Evolutionary conservation across 768 basidiomycete genomes (phyloP).

Genomic region (Russula sp.): DNA sequence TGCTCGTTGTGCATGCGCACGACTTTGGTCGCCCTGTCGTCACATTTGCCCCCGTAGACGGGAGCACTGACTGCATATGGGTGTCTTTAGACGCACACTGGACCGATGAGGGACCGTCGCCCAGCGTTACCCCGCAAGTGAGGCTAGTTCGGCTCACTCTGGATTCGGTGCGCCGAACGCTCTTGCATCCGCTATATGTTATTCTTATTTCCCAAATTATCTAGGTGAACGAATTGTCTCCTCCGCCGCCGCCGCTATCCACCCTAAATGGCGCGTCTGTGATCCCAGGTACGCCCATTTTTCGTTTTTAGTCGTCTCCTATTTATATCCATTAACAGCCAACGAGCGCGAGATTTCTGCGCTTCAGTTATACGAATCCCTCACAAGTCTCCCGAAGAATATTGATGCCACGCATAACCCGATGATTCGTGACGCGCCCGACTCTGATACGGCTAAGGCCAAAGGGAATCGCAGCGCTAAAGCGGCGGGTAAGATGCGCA

Average conservation of each 20-base stretch:
- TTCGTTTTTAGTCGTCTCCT: not conserved
- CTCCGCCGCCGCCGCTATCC: conserved; percentile 32
- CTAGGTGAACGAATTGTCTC: conserved; percentile 36
- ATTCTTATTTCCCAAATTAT: not conserved
- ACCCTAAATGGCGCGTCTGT: conserved; percentile 43
- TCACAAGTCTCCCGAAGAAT: conserved; percentile 57
- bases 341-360: conserved; percentile 42
- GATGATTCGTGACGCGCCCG: conserved; percentile 31
- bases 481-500: conserved; percentile 24
- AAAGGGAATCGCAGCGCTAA: conserved; percentile 18
- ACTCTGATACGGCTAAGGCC: conserved; percentile 14
- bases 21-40: conserved; percentile 56
- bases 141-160: conserved; percentile 21
- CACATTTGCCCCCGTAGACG: conserved; percentile 42
- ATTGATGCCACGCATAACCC: conserved; percentile 41
- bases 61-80: conserved; percentile 37
- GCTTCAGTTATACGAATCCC: conserved; percentile 55
- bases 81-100: conserved; percentile 47
- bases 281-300: conserved; percentile 40
- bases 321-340: conserved; percentile 33
- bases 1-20: conserved; percentile 28
- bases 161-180: conserved; percentile 35
- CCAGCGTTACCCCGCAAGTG: not conserved
- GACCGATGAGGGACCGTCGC: conserved; percentile 19
- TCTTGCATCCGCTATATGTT: not conserved